Evolutionary conservation across 129 eudicot species (phyloP).

Genomic region (Heracleum sosnowskyi): DNA sequence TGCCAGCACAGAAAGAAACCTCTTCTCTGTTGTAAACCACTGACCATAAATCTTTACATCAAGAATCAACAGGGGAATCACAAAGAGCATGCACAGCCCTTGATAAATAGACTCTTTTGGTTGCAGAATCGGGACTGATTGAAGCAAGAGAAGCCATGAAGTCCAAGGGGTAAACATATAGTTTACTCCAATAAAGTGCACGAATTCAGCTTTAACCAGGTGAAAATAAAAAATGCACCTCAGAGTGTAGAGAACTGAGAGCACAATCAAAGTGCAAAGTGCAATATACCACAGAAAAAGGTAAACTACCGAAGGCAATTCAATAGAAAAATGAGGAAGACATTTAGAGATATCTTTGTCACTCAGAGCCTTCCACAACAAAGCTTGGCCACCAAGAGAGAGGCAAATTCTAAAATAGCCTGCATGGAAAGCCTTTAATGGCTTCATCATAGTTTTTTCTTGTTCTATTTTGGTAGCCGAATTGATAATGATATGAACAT

Average conservation of each 20-base stretch:
- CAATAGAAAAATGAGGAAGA: conserved; percentile 16
- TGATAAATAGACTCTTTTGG: conserved; percentile 15
- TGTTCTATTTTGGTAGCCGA: not conserved
- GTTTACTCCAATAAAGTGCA: conserved; percentile 54
- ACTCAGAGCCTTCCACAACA: conserved; percentile 57
- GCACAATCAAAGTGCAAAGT: conserved; percentile 21
- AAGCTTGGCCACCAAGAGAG: conserved; percentile 54
- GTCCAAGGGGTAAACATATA: conserved; percentile 75
- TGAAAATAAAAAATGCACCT: conserved; percentile 49
- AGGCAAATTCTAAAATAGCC: conserved; percentile 66
- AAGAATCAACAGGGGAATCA: conserved; percentile 42
- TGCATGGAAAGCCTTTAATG: conserved; percentile 32
- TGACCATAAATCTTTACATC: conserved; percentile 82
- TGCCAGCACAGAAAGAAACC: conserved; percentile 58
- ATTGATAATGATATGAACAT: not conserved
- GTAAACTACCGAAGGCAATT: conserved; percentile 45
- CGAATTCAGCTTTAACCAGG: conserved; percentile 51
- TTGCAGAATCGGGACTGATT: conserved; percentile 30
- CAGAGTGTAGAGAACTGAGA: conserved; percentile 47
- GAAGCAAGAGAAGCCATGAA: conserved; percentile 63
- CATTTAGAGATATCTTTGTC: conserved; percentile 20
- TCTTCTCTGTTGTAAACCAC: conserved; percentile 66
- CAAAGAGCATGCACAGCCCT: conserved; percentile 40
- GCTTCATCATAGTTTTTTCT: not conserved
- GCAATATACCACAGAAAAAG: conserved; percentile 41